Base-by-base conservation (phyloP, 208 protist species). In the Phytomonas francai region DNA sequence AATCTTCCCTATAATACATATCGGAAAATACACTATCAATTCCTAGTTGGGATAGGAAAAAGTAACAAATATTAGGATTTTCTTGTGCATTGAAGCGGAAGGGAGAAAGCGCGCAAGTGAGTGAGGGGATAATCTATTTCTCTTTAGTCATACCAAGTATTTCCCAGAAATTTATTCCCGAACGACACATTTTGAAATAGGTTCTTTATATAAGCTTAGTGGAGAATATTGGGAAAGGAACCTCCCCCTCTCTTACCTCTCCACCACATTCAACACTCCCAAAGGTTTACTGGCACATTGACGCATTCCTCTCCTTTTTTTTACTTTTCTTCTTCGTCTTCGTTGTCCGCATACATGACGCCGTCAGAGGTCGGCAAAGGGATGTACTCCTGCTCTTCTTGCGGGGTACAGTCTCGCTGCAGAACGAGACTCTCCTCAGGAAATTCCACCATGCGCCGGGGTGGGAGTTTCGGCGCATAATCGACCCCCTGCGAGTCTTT, bases 371-470 rank as follows among this genome's bases (percentile, higher is more conserved):
- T 76, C 29, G 92, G 92, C 57, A 76, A 74, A 0, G 89, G 89
- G 0, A 83, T 84, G 80, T 95, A 97, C 63, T 85, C 80, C 25
- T 91, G 77, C 76, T 97, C 89, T 62, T 97, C 92, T 63, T 95
- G 89, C 27, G 80, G 64, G 45, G 89, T 97, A 71, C 79, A 83
- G 76, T 97, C 92, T 19, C 81, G 70, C 79, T 95, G 84, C 11
- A 92, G 72, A 22, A 81, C 72, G 29, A 94, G 71, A 36, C 81
- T 83, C n/a, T 68, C 78, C 77, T 92, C 86, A 3, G 74, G 74
- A 69, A 87, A 96, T 81, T 93, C 88, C 9, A 78, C 71, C 68
- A 88, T 73, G 67, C 74, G 82, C 4, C 76, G 76, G 29, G 92
- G 83, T 1, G 92, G 92, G 25, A 95, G 79, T 49, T 68, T 68